Conservation (phyloP, 2,329 filamentous ascomycete species). For the Exophiala phaeomuriformis region DNA sequence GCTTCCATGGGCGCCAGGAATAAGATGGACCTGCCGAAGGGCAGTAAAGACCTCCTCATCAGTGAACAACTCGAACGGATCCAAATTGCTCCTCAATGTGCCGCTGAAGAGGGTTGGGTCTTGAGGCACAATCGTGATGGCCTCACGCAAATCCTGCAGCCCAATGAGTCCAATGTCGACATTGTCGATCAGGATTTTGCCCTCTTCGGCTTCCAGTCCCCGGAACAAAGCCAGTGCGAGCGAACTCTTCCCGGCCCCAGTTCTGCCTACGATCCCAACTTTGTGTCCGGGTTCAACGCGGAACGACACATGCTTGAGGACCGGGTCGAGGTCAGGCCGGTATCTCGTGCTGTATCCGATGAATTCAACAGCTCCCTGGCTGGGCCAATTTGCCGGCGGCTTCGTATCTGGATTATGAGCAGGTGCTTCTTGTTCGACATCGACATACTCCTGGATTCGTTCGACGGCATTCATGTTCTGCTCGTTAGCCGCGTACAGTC, state of each 20-base stretch:
- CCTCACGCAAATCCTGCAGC: constrained; percentile 83
- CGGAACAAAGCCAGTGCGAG: constrained; percentile 89
- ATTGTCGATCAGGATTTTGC: constrained; percentile 82
- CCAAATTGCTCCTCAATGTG: constrained; percentile 58
- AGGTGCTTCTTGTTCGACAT: constrained; percentile 86
- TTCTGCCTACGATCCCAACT: constrained; percentile 91
- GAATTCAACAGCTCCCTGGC: constrained; percentile 78
- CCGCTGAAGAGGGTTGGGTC: constrained; percentile 49
- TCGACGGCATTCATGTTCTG: constrained; percentile 99
- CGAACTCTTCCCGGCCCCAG: constrained; percentile 93
- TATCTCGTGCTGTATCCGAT: constrained; percentile 84
- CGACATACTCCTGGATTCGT: constrained; percentile 92
- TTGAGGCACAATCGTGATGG: constrained; percentile 95
- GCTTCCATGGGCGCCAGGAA: constrained; percentile 46
- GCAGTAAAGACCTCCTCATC: constrained; percentile 86
- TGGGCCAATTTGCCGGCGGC: constrained; percentile 76
- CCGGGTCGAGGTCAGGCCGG: constrained; percentile 75
- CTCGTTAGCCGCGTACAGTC: constrained; percentile 88
- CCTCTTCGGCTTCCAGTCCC: constrained; percentile 80
- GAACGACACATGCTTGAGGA: constrained; percentile 76
- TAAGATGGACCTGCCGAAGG: constrained; percentile 80
- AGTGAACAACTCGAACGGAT: constrained; percentile 81
- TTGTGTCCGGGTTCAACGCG: constrained; percentile 81
- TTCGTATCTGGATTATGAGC: constrained; percentile 69
- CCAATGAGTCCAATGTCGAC: constrained; percentile 87